Percentiles rank a stretch among this genome's conserved stretches.
phyloP scores from a whole-genome alignment of 495 filamentous ascomycete genomes.

The Neurospora sp. region DNA sequence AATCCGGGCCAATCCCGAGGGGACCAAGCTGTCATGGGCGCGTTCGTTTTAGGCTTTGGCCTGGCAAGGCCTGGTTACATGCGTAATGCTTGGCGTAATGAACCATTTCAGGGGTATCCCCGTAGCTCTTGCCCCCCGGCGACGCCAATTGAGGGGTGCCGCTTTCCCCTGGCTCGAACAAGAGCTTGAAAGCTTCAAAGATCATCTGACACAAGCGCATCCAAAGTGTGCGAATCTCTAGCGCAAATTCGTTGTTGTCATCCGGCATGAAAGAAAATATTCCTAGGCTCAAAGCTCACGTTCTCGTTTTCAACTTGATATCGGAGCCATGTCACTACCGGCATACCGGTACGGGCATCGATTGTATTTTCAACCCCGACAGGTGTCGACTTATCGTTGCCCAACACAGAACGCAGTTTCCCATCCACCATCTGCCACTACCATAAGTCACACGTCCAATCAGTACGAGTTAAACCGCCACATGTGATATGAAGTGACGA shows the following conservation, averaged over 20 bases:
- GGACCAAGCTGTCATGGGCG: neutral
- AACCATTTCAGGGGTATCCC: neutral
- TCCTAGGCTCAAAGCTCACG: neutral
- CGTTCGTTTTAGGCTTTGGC: neutral
- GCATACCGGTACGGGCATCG: neutral
- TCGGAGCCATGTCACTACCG: neutral
- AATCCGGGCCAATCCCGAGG: neutral
- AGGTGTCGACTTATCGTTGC: neutral
- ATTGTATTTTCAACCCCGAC: neutral
- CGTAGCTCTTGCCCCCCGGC: neutral
- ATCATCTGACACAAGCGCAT: neutral
- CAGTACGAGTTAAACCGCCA: neutral
- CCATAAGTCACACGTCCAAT: constrained; percentile 13
- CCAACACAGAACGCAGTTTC: neutral
- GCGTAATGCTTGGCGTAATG: neutral
- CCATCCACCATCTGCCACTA: neutral
- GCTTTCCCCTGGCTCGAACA: neutral
- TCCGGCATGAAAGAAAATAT: neutral
- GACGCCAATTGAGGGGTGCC: neutral
- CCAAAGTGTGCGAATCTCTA: neutral
- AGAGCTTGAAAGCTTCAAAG: neutral
- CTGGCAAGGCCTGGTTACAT: neutral
- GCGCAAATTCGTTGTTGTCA: neutral
- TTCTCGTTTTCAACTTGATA: neutral
- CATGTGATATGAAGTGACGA: constrained; percentile 18